Percentiles rank a stretch among this genome's conserved stretches.
Evolutionary conservation across 257 asterid genomes (phyloP).

Genomic region (Solanum pimpinellifolium): DNA sequence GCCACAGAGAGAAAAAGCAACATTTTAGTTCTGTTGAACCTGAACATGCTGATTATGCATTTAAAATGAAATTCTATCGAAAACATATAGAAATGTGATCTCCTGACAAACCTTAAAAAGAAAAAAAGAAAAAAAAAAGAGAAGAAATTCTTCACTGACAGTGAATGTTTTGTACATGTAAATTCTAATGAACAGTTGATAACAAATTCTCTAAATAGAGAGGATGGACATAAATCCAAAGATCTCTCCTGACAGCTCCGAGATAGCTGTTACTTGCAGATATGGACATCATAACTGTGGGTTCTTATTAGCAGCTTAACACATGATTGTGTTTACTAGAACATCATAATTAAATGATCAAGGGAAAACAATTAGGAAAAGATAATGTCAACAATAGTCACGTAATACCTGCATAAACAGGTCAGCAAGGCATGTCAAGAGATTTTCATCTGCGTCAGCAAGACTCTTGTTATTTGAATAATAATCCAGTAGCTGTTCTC

Average conservation of each 20-base stretch:
- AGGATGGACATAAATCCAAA: background rate
- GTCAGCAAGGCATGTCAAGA: constrained; percentile 84
- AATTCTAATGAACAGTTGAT: background rate
- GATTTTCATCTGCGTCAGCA: constrained; percentile 79
- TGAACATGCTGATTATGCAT: background rate
- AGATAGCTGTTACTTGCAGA: background rate
- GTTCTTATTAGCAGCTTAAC: background rate
- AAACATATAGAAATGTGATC: background rate
- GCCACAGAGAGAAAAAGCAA: background rate
- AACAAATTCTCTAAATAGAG: background rate
- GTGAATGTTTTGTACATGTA: background rate
- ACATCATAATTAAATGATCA: background rate
- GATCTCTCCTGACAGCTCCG: background rate
- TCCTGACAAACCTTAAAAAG: background rate
- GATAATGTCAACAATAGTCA: background rate
- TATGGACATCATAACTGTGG: background rate
- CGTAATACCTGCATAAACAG: constrained; percentile 62
- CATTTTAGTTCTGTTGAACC: background rate
- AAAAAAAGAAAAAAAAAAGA: background rate
- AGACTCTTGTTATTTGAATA: constrained; percentile 58
- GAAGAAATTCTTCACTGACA: background rate
- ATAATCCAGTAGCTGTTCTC: constrained; percentile 81
- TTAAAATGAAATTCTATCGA: background rate
- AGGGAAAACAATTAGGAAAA: background rate
- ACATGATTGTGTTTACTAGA: background rate